These are phyloP conservation scores for Colletotrichum spinosum DNA, from an alignment of 2,329 filamentous ascomycete species.

Conservation along the genomic window DNA sequence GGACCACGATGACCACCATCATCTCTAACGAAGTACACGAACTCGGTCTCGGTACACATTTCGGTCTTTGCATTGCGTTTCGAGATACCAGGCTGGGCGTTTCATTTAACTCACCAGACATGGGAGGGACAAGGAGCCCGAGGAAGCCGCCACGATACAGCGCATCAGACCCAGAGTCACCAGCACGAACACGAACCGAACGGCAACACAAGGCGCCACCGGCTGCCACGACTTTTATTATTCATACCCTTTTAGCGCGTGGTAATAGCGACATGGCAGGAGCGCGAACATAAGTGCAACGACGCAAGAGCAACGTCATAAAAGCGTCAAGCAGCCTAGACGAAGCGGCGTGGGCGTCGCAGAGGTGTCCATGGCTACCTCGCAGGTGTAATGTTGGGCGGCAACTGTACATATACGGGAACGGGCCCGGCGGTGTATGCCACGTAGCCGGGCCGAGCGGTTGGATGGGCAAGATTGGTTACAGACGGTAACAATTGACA, in stretches of 20 bases:
- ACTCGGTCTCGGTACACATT: constrained; percentile 30
- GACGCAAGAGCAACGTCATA: neutral
- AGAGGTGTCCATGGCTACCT: neutral
- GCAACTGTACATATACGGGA: constrained; percentile 31
- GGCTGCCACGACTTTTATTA: constrained; percentile 25
- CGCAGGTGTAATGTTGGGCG: constrained; percentile 13
- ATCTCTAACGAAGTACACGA: constrained; percentile 40
- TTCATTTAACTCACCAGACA: constrained; percentile 30
- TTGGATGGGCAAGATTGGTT: constrained; percentile 16
- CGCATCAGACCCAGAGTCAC: constrained; percentile 9
- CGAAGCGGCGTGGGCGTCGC: neutral
- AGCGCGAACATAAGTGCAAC: neutral
- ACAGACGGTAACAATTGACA: constrained; percentile 19
- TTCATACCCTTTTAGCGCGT: neutral
- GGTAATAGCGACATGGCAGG: neutral
- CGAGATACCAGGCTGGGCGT: constrained; percentile 42
- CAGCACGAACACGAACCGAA: constrained; percentile 25
- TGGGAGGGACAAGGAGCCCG: constrained; percentile 9
- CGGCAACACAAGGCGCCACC: constrained; percentile 7
- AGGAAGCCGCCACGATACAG: constrained; percentile 17
- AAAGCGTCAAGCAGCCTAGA: constrained; percentile 3
- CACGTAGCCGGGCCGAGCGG: neutral
- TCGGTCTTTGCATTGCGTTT: constrained; percentile 37
- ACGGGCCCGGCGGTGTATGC: constrained; percentile 1
- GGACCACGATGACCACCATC: constrained; percentile 22